phyloP scores from a whole-genome alignment of 345 rosid species.

The Raphanus sativus region DNA sequence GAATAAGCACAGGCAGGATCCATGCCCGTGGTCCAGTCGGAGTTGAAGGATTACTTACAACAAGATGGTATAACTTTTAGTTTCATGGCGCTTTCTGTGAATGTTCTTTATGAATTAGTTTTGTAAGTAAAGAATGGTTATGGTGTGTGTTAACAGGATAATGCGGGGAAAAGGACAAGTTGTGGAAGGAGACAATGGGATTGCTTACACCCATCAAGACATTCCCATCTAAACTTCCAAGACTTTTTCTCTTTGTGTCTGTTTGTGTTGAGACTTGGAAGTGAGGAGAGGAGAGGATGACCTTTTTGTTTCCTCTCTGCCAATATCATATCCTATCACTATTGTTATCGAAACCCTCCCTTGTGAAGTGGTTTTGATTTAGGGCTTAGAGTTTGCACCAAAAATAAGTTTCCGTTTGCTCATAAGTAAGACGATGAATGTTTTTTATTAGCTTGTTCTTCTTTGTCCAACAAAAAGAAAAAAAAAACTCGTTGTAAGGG shows the following conservation, averaged over 20 bases:
- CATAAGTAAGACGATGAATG: constrained; percentile 26
- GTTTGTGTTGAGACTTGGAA: constrained; percentile 14
- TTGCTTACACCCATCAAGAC: constrained; percentile 70
- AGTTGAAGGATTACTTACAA: constrained; percentile 92
- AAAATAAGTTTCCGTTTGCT: constrained; percentile 32
- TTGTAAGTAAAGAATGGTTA: not conserved
- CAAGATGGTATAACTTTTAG: constrained; percentile 65
- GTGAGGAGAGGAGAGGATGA: constrained; percentile 20
- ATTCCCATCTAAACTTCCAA: constrained; percentile 40
- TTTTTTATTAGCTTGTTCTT: constrained; percentile 19
- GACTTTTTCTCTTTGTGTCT: not conserved
- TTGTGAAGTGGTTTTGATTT: constrained; percentile 37
- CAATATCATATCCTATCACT: constrained; percentile 13
- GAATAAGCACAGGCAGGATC: constrained; percentile 93
- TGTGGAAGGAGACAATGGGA: constrained; percentile 84
- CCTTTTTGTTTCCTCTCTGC: constrained; percentile 40
- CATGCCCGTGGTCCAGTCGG: constrained; percentile 99
- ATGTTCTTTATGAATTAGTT: not conserved
- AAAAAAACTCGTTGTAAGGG: constrained; percentile 25
- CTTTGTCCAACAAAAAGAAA: not conserved
- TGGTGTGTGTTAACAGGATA: constrained; percentile 59
- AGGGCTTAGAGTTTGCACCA: constrained; percentile 33
- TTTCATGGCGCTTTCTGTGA: not conserved
- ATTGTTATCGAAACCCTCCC: constrained; percentile 32
- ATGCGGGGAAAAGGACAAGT: constrained; percentile 90